A percentile compares a stretch with the other conserved stretches of the same genome.
phyloP scores from a whole-genome alignment of 2,329 filamentous ascomycete genomes.

The Sporothrix pseudoabietina region DNA sequence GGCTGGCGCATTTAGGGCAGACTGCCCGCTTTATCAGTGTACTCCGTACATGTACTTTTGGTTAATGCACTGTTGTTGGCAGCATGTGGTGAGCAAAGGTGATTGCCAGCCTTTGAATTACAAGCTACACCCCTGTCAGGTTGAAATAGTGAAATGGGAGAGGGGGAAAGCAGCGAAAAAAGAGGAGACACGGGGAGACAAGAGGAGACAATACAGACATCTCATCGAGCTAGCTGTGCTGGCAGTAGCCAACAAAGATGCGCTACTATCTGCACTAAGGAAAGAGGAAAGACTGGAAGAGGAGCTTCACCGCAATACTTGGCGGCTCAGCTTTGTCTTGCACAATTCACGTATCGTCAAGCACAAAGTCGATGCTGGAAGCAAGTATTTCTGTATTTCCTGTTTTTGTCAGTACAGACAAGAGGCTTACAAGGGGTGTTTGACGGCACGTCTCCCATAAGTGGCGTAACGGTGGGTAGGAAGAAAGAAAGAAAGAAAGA shows the following conservation, averaged over 20 bases:
- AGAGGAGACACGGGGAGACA: neutral
- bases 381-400: neutral
- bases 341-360: neutral
- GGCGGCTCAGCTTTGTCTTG: neutral
- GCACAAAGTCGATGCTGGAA: neutral
- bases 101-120: constrained; percentile 1
- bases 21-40: neutral
- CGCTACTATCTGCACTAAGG: constrained; percentile 25
- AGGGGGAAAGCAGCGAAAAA: neutral
- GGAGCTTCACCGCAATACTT: neutral
- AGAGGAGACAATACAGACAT: neutral
- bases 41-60: too few relatives aligned
- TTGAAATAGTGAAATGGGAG: neutral
- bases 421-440: neutral
- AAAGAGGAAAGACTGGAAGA: neutral
- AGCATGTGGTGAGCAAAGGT: too few relatives aligned
- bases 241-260: constrained; percentile 9
- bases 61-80: too few relatives aligned
- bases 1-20: neutral
- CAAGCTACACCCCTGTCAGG: constrained; percentile 25
- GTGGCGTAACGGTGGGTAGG: neutral
- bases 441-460: neutral
- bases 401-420: neutral
- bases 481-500: too few relatives aligned
- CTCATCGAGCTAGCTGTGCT: neutral